These are phyloP conservation scores for Thyridium curvatum DNA, from an alignment of 2,329 filamentous ascomycete species.

Conservation along the genomic window DNA sequence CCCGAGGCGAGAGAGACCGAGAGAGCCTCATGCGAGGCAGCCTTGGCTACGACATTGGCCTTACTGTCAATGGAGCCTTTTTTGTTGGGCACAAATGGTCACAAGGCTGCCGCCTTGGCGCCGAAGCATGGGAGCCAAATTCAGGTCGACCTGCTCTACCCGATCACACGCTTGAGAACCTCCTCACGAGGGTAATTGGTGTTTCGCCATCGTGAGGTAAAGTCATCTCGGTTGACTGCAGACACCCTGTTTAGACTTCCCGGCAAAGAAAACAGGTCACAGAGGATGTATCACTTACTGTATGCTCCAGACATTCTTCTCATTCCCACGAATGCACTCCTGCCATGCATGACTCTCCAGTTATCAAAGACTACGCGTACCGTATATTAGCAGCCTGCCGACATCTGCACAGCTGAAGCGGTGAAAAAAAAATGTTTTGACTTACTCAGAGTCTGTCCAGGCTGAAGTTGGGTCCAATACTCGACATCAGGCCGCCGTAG, in stretches of 20 bases:
- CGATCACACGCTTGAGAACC: slow-evolving; percentile 28
- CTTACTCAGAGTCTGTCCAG: slow-evolving; percentile 71
- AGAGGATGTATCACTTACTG: too few species aligned
- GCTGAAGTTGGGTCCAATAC: slow-evolving; percentile 75
- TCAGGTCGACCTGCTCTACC: slow-evolving; percentile 8
- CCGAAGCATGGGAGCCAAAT: too few species aligned
- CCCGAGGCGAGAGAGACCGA: too few species aligned
- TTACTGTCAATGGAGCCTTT: too few species aligned
- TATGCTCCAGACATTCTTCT: slow-evolving; percentile 89
- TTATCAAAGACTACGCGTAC: slow-evolving; percentile 75
- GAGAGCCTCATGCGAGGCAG: too few species aligned
- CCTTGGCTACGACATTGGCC: too few species aligned
- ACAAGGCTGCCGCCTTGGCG: neutral
- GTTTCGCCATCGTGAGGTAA: slow-evolving; percentile 67
- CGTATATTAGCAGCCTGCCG: slow-evolving; percentile 5
- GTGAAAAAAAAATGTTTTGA: slow-evolving; percentile 7
- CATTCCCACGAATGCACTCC: slow-evolving; percentile 75
- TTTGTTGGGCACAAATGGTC: too few species aligned
- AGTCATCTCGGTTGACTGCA: slow-evolving; percentile 74
- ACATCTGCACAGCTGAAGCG: neutral
- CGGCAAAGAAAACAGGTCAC: too few species aligned
- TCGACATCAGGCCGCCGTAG: slow-evolving; percentile 59
- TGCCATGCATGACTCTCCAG: slow-evolving; percentile 87
- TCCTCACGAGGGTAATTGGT: slow-evolving; percentile 54
- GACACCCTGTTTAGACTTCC: neutral